Evolutionary conservation across 495 filamentous ascomycete species (phyloP).

Genomic region (Staphylotrichum tortipilum): DNA sequence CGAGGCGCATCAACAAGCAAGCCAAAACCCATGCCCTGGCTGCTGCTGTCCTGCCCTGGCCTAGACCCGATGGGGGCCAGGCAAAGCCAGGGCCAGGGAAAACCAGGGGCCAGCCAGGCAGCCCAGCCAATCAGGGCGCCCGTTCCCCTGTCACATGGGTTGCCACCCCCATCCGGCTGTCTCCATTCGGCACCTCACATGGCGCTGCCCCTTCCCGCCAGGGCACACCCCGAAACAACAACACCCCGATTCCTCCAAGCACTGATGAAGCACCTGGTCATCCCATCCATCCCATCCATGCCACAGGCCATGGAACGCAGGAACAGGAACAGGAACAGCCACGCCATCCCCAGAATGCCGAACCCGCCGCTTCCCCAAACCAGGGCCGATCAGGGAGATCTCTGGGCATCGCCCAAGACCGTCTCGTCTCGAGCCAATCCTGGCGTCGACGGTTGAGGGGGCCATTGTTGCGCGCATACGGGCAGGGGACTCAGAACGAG

Average conservation of each 20-base stretch:
- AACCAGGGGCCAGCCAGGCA: background rate
- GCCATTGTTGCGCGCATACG: background rate
- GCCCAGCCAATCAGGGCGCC: background rate
- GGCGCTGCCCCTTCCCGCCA: conserved; percentile 7
- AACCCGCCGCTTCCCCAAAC: background rate
- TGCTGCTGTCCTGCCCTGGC: background rate
- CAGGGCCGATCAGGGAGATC: background rate
- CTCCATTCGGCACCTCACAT: conserved; percentile 13
- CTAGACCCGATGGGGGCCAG: background rate
- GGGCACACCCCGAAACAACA: conserved; percentile 10
- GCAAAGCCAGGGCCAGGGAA: no score
- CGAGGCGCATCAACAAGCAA: no score
- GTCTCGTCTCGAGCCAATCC: no score
- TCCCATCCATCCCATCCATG: no score
- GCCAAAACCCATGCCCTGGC: no score
- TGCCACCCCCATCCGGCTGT: background rate
- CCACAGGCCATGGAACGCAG: no score
- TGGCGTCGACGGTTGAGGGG: no score
- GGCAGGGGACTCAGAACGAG: no score
- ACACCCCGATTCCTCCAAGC: background rate
- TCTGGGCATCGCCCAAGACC: background rate
- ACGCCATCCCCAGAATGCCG: background rate
- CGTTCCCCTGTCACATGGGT: conserved; percentile 4
- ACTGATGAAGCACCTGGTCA: background rate
- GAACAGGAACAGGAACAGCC: no score